Conservation (phyloP, 257 asterid species). For the Gentiana dahurica region DNA sequence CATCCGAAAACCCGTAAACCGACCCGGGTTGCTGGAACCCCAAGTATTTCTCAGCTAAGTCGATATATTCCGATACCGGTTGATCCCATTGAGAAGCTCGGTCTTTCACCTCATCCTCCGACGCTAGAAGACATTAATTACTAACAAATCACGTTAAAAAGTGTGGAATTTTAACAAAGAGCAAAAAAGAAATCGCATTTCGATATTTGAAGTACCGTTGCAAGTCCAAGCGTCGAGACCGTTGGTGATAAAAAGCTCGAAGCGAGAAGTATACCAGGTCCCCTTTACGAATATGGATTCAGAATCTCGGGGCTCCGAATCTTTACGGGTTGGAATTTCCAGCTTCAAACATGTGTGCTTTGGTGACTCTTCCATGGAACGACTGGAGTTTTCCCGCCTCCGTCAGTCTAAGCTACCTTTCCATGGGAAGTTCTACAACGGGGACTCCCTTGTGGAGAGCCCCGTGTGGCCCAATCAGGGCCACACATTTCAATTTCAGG, state of each 20-base stretch:
- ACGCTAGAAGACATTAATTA: conserved; percentile 25
- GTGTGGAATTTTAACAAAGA: background rate
- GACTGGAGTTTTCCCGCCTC: too few species aligned
- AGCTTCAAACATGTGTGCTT: conserved; percentile 81
- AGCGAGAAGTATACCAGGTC: conserved; percentile 61
- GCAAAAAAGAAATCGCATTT: background rate
- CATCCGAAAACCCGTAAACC: conserved; percentile 68
- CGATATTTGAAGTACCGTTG: conserved; percentile 30
- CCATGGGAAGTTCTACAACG: too few species aligned
- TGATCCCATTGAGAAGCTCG: conserved; percentile 93
- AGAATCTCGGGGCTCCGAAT: conserved; percentile 8
- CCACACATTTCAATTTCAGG: too few species aligned
- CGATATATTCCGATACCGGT: conserved; percentile 58
- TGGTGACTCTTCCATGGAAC: conserved; percentile 16
- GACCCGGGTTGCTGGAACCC: conserved; percentile 88
- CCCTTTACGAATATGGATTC: conserved; percentile 80
- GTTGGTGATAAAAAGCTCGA: conserved; percentile 60
- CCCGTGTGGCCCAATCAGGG: too few species aligned
- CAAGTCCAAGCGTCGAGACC: conserved; percentile 75
- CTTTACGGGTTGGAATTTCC: conserved; percentile 19
- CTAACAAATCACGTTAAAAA: background rate
- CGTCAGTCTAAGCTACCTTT: too few species aligned
- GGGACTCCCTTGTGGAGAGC: too few species aligned
- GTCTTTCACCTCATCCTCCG: conserved; percentile 79
- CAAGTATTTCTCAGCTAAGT: conserved; percentile 64